phyloP scores from a whole-genome alignment of 768 basidiomycete species.

The Psilocybe sp. region DNA sequence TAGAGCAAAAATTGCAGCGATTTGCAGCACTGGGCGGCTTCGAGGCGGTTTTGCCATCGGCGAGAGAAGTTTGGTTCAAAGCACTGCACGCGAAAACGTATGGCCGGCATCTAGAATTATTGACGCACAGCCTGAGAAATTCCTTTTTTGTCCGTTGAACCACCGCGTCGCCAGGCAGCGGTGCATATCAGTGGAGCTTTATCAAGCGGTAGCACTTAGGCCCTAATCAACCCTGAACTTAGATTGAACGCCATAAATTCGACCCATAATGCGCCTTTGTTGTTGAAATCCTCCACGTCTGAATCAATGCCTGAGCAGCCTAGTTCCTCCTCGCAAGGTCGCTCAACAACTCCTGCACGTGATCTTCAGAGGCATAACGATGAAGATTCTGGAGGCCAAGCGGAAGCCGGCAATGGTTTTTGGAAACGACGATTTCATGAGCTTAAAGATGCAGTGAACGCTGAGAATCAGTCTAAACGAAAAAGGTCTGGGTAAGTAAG shows the following conservation, averaged over 20 bases:
- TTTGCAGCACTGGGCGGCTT: conserved; percentile 5
- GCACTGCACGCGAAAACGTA: neutral
- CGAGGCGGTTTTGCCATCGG: conserved; percentile 6
- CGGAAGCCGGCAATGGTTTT: too few species aligned
- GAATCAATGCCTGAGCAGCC: neutral
- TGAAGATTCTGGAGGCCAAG: too few species aligned
- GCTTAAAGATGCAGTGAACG: neutral
- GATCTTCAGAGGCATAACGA: neutral
- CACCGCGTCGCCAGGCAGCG: too few species aligned
- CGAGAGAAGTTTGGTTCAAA: neutral
- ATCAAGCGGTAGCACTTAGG: too few species aligned
- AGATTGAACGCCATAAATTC: too few species aligned
- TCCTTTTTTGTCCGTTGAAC: neutral
- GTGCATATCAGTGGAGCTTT: too few species aligned
- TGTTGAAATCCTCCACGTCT: too few species aligned
- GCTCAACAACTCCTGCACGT: neutral
- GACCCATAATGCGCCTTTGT: too few species aligned
- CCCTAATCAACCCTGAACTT: too few species aligned
- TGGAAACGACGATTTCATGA: neutral
- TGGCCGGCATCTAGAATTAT: neutral
- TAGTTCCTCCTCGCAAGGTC: neutral
- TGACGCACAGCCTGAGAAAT: neutral
- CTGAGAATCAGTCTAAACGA: neutral
- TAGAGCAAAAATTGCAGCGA: conserved; percentile 3
- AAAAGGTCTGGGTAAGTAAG: neutral